Percentiles rank a stretch among this genome's conserved stretches.
phyloP scores from a whole-genome alignment of 1,139 yeast species.

The Geotrichum restrictum region DNA sequence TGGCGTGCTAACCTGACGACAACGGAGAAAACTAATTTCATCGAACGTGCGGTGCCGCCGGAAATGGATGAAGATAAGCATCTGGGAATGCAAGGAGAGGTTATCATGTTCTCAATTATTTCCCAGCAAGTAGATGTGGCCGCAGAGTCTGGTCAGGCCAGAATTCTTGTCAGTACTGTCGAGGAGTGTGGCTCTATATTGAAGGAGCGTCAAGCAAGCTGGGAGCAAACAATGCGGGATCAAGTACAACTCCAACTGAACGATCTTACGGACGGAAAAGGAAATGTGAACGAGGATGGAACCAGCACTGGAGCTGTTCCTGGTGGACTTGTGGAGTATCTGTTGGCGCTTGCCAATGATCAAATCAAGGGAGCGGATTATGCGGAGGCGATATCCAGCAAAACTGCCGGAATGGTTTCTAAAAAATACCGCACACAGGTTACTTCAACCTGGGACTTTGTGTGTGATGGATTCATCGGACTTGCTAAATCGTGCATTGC shows the following conservation, averaged over 20 bases:
- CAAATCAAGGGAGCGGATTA: slow-evolving; percentile 82
- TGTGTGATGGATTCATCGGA: slow-evolving; percentile 71
- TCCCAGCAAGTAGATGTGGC: slow-evolving; percentile 92
- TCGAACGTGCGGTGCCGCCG: slow-evolving; percentile 64
- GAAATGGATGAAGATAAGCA: slow-evolving; percentile 63
- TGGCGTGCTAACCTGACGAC: slow-evolving; percentile 69
- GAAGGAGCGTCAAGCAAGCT: slow-evolving; percentile 56
- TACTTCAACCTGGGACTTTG: slow-evolving; percentile 54
- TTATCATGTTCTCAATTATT: slow-evolving; percentile 74
- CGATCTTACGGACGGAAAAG: slow-evolving; percentile 36
- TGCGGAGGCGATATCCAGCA: slow-evolving; percentile 67
- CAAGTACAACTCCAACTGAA: slow-evolving; percentile 52
- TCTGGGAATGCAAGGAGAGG: slow-evolving; percentile 60
- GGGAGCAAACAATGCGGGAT: slow-evolving; percentile 53
- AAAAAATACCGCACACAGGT: slow-evolving; percentile 58
- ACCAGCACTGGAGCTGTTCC: slow-evolving; percentile 54
- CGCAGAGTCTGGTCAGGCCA: slow-evolving; percentile 79
- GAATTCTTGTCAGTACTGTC: slow-evolving; percentile 77
- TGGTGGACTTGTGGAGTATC: slow-evolving; percentile 77
- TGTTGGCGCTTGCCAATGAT: slow-evolving; percentile 80
- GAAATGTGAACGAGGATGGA: slow-evolving; percentile 39
- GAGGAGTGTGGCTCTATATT: slow-evolving; percentile 66
- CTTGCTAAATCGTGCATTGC: slow-evolving; percentile 67
- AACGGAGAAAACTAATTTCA: slow-evolving; percentile 61
- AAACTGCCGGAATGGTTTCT: slow-evolving; percentile 63